Evolutionary conservation across 352 stramenopile species (phyloP), one percentile per base, ranked within the genome.

Genomic region (Blastocystis hominis): DNA sequence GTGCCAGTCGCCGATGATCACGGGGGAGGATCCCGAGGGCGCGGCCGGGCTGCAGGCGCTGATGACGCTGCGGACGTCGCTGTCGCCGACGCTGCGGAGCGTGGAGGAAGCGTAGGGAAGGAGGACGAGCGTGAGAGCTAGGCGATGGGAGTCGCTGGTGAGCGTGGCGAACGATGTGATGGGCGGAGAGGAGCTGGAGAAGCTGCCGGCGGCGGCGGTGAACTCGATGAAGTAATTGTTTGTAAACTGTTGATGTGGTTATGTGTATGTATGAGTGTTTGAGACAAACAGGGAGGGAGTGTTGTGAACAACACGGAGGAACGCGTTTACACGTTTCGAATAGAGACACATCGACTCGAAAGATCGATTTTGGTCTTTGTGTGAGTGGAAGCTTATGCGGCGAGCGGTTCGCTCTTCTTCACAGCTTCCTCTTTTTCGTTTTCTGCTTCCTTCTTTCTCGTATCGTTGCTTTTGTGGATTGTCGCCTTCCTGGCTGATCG

Each of bases 211-310:
- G 36, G 13, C 64, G 10, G 36, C 40, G 9, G 7, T 40, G 40
- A 34, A 3, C 7, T 6, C 9, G 9, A 55, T 20, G 20, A 76
- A 76, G 36, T 17, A 76, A 42, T 17, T 9, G 10, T 6, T 76
- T 54, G 64, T 55, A 76, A 24, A 38, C 6, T 76, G 62, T 84
- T 30, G 24, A 30, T 30, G 24, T 30, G 24, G 40, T 64, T 64
- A 20, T 77, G 55, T 77, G 17, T 77, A 17, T 77, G 66, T 59
- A 59, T 59, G 24, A 68, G 50, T 84, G 70, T 80, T 80, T 80
- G 46, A 30, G 68, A 84, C 1, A 69, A 84, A 84, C 72, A 84
- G 50, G 47, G 15, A 84, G 50, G 47, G 15, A 66, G 56, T 42
- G 53, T 46, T 68, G 72, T 84, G 30, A 63, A 84, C 72, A 84